Evolutionary conservation across 2,329 filamentous ascomycete species (phyloP).

Genomic region (Penicillium sp.): DNA sequence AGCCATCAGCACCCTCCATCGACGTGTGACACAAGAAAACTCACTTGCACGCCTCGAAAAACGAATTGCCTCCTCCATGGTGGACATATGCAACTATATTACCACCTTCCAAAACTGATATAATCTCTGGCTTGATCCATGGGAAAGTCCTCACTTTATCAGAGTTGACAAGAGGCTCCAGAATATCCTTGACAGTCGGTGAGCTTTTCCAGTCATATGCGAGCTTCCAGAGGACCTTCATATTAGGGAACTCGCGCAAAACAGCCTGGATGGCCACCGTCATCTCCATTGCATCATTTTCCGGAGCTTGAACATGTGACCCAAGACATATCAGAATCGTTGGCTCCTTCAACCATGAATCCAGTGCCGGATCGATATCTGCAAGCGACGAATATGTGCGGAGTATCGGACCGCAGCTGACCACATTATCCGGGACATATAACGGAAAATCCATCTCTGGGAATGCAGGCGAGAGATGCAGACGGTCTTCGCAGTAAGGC

Average conservation of each 20-base stretch:
- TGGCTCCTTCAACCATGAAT: constrained; percentile 43
- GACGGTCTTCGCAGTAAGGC: constrained; percentile 23
- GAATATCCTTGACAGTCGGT: constrained; percentile 5
- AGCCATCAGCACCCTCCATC: not conserved
- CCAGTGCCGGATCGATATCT: constrained; percentile 42
- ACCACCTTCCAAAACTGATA: constrained; percentile 33
- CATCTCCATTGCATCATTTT: constrained; percentile 27
- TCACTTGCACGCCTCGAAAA: constrained; percentile 46
- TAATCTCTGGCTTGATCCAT: constrained; percentile 22
- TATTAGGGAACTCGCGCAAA: constrained; percentile 36
- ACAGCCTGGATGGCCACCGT: constrained; percentile 41
- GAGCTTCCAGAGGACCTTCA: constrained; percentile 43
- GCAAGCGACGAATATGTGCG: constrained; percentile 31
- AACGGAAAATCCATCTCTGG: constrained; percentile 43
- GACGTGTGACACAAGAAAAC: constrained; percentile 3
- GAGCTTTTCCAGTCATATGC: constrained; percentile 19
- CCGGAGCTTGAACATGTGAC: constrained; percentile 33
- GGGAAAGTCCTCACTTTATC: constrained; percentile 12
- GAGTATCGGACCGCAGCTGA: constrained; percentile 49
- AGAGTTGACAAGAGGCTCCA: constrained; percentile 7
- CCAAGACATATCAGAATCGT: constrained; percentile 53
- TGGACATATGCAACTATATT: constrained; percentile 43
- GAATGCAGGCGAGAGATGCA: constrained; percentile 30
- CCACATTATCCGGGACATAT: constrained; percentile 39
- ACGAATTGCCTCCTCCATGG: constrained; percentile 50